Percentiles rank a stretch among this genome's conserved stretches.
phyloP scores from a whole-genome alignment of 2,329 filamentous ascomycete genomes.

The Colletotrichum melonis region DNA sequence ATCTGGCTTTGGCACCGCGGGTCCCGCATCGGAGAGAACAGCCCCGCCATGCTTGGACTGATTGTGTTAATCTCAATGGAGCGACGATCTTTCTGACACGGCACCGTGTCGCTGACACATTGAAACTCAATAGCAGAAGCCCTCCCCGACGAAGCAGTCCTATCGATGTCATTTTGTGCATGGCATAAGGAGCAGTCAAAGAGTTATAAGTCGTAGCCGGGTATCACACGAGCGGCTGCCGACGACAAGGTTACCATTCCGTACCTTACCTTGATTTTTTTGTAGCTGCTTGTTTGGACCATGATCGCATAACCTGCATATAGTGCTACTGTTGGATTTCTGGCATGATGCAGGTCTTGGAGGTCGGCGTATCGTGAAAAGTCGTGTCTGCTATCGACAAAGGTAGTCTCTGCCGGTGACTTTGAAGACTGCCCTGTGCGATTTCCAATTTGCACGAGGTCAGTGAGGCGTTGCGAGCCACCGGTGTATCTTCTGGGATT shows the following conservation, averaged over 20 bases:
- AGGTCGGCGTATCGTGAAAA: not conserved
- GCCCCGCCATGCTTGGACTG: not conserved
- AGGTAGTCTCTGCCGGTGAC: not conserved
- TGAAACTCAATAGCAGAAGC: not conserved
- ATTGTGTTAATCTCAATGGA: conserved; percentile 10
- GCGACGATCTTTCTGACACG: conserved; percentile 6
- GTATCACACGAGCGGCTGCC: not conserved
- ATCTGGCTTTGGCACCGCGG: not conserved
- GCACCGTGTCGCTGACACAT: not conserved
- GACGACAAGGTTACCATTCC: not conserved
- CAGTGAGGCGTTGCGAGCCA: not conserved
- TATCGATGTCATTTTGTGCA: not conserved
- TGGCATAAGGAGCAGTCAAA: not conserved
- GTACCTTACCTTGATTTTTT: not conserved
- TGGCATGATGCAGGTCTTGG: conserved; percentile 15
- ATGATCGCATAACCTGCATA: not conserved
- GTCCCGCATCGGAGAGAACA: not conserved
- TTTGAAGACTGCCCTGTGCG: not conserved
- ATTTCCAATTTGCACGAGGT: not conserved
- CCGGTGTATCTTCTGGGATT: not conserved
- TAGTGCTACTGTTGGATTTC: conserved; percentile 16
- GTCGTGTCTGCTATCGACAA: not conserved
- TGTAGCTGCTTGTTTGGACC: too few species aligned
- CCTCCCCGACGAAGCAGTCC: not conserved
- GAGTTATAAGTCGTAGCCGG: not conserved